Evolutionary conservation across 2,329 filamentous ascomycete genomes (phyloP), one percentile per base, ranked within the genome.

Genomic region (Fusarium chlamydosporum): DNA sequence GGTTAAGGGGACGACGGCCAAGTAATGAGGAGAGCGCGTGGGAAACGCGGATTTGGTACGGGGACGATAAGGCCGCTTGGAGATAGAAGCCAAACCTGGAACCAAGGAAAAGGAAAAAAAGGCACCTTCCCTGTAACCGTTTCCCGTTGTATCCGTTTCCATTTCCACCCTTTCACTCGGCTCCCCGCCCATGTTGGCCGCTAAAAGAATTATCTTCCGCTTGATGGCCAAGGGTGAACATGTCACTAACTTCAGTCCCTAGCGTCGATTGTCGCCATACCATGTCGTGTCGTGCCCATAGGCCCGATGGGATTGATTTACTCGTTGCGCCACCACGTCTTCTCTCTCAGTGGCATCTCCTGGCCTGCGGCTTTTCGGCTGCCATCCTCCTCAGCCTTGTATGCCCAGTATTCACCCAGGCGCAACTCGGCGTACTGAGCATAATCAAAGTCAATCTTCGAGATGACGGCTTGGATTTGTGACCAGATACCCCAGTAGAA

Each of bases 391-490:
- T 95, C 92, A 45, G 86, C 89, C 76, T 94, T 92, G 93, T 93
- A 97, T 6, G 91, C 93, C 87, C 91, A 97, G 81, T 97, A 98
- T 82, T 98, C 96, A 51, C 92, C 90, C 7, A 99, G 83, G 56
- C 96, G 86, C 16, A 91, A 81, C 79, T 97, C 93, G 12, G 96
- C 95, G 78, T 98, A 99, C 10, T 87, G 88, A 42, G 93, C 92
- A 77, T 99, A 99, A 80, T 99, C 94, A 76, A 99, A 99, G 77
- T 97, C 92, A 74, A 99, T 99, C 69, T 95, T 88, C 12, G 93
- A 97, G 70, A 99, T 98, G 56, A 89, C 92, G 4, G 94, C 92
- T 82, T 99, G 96, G 70, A 99, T 98, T 67, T 96, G 83, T 9
- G 94, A 92, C 96, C 96, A 99, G 60, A 97, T 93, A 26, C 96